These are phyloP conservation scores for Cicer yamashitae DNA, from an alignment of 306 rosid genomes.

Conservation along the genomic window DNA sequence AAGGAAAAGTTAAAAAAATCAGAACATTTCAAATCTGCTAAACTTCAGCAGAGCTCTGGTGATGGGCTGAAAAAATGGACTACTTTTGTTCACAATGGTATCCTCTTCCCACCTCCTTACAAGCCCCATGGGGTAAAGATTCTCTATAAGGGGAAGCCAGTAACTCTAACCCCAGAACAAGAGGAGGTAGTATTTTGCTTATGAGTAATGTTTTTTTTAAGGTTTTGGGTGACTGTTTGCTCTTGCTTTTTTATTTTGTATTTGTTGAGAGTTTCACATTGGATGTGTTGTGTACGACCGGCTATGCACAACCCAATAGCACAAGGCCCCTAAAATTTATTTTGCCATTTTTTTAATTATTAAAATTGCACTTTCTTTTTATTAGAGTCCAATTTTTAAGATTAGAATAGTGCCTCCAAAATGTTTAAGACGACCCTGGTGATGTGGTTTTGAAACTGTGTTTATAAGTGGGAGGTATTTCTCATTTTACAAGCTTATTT, in stretches of 20 bases:
- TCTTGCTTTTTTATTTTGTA: background rate
- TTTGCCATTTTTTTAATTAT: no score
- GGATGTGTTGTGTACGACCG: no score
- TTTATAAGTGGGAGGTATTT: no score
- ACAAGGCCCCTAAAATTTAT: no score
- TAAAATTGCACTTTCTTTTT: no score
- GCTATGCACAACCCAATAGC: no score
- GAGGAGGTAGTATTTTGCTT: constrained; percentile 74
- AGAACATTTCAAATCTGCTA: constrained; percentile 76
- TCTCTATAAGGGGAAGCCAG: constrained; percentile 57
- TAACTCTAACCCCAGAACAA: constrained; percentile 75
- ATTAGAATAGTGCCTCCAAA: no score
- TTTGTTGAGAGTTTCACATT: no score
- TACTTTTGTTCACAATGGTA: constrained; percentile 86
- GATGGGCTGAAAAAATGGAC: constrained; percentile 97
- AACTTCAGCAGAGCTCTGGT: constrained; percentile 74
- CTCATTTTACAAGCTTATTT: no score
- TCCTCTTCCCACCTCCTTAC: constrained; percentile 89
- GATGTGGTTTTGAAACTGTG: no score
- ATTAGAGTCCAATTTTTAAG: no score
- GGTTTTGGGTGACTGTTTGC: background rate
- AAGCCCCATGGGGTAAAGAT: constrained; percentile 57
- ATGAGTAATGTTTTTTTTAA: background rate
- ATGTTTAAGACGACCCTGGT: no score
- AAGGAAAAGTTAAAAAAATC: constrained; percentile 42